Base-by-base conservation (phyloP, 2,329 filamentous ascomycete species). In the Hypoxylon sp. region DNA sequence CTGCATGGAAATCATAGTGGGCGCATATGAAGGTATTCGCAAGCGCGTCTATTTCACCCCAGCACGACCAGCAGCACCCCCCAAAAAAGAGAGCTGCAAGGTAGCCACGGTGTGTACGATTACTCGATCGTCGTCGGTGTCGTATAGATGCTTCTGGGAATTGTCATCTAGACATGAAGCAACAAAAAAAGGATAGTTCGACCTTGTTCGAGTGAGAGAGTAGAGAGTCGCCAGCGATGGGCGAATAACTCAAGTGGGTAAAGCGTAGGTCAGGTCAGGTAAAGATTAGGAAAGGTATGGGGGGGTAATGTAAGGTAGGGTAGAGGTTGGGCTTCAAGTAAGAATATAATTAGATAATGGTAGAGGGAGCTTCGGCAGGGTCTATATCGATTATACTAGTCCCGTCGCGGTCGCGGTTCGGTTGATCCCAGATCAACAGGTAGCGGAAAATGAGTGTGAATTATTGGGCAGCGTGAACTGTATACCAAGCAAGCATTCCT, bases 1-100 rank as follows among this genome's bases (percentile, higher is more conserved):
- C 81, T 89, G 86, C 86, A 88, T 88, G 80, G 86, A 85, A 78
- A 87, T 86, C 85, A 88, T 88, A 80, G 78, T 85, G 84, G 80
- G 79, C 79, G 81, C 83, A 84, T 85, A 76, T 76, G 78, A 63
- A 52, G 44, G 55, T 63, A 76, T 72, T 70, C 72, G 65, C 63
- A 64, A 71, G 67, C 47, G 64, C 61, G 59, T 62, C 68, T 74
- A 75, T 72, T 70, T 76, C 76, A 78, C 74, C 74, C 65, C 76
- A 81, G 81, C 79, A 76, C 78, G 69, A 77, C 75, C 72, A 77
- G 73, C 76, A 77, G 70, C 74, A 68, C 69, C 70, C 72, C 66
- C 68, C 59, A 33, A 58, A 55, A 70, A 64, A 70, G 70, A 75
- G 71, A 73, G 70, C 70, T 74, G 72, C 74, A 65, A 75, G 73